phyloP scores from a whole-genome alignment of 1,284 basidiomycete species.

The Retiboletus flavoniger region DNA sequence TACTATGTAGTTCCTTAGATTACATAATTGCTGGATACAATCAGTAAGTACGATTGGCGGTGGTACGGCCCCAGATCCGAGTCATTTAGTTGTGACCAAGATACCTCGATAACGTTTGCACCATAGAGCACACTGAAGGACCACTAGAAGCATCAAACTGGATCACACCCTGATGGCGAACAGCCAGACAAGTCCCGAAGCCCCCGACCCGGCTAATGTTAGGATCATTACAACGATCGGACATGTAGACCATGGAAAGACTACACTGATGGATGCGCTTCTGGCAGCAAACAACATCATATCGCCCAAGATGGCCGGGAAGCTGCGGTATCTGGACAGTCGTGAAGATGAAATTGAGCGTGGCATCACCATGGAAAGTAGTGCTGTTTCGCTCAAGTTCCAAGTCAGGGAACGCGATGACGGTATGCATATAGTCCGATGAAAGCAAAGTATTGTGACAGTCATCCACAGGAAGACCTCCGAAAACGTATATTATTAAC shows the following conservation, averaged over 20 bases:
- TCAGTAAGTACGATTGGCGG: background rate
- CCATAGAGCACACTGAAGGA: background rate
- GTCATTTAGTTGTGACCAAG: background rate
- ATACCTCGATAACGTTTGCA: background rate
- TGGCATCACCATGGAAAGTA: slow-evolving; percentile 99
- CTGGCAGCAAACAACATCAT: slow-evolving; percentile 99
- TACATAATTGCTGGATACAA: background rate
- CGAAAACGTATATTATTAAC: slow-evolving; percentile 79
- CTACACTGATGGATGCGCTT: slow-evolving; percentile 92
- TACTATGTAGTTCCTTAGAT: background rate
- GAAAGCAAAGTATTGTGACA: slow-evolving; percentile 25
- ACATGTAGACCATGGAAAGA: slow-evolving; percentile 91
- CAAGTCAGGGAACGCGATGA: slow-evolving; percentile 64
- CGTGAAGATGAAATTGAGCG: slow-evolving; percentile 97
- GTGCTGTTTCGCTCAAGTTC: slow-evolving; percentile 87
- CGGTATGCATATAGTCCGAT: slow-evolving; percentile 39
- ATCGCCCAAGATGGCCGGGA: slow-evolving; percentile 91
- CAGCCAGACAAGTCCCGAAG: slow-evolving; percentile 29
- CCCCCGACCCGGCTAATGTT: slow-evolving; percentile 56
- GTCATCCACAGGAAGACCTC: slow-evolving; percentile 47
- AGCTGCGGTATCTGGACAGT: slow-evolving; percentile 93
- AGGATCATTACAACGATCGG: slow-evolving; percentile 80
- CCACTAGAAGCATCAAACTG: background rate
- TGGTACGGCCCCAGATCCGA: background rate
- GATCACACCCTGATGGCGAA: slow-evolving; percentile 21